phyloP scores from a whole-genome alignment of 768 basidiomycete species.

The Sistotremastrum niveocremeum region DNA sequence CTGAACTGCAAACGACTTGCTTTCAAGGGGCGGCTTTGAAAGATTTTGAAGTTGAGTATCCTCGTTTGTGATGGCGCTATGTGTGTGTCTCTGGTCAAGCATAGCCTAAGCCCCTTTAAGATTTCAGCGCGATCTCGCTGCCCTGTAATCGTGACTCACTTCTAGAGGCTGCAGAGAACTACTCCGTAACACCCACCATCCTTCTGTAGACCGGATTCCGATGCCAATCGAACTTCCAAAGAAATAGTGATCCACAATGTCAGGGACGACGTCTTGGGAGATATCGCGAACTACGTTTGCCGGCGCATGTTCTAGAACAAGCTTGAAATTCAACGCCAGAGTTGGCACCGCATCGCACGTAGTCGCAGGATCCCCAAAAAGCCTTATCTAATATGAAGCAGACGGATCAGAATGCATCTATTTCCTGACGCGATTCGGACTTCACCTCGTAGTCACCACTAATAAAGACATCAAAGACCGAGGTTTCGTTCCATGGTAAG shows the following conservation, averaged over 20 bases:
- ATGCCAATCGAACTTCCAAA: slow-evolving; percentile 63
- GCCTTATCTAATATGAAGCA: slow-evolving; percentile 41
- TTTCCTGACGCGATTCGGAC: too few species aligned
- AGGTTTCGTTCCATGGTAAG: slow-evolving; percentile 30
- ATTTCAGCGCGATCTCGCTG: too few species aligned
- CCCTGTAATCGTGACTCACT: not conserved
- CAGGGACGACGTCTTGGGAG: slow-evolving; percentile 42
- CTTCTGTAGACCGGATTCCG: slow-evolving; percentile 37
- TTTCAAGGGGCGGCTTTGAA: too few species aligned
- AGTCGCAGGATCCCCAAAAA: slow-evolving; percentile 63
- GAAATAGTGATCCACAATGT: slow-evolving; percentile 63
- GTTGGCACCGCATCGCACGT: slow-evolving; percentile 31
- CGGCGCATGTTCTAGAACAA: slow-evolving; percentile 25
- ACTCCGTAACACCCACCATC: slow-evolving; percentile 30
- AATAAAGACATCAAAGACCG: slow-evolving; percentile 54
- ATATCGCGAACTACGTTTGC: slow-evolving; percentile 26
- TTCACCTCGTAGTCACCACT: slow-evolving; percentile 74
- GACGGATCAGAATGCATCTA: not conserved
- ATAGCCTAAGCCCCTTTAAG: too few species aligned
- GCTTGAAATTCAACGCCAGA: slow-evolving; percentile 39
- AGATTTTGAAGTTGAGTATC: slow-evolving; percentile 8
- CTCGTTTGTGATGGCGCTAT: slow-evolving; percentile 55
- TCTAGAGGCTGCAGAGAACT: too few species aligned
- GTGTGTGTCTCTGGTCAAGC: slow-evolving; percentile 11
- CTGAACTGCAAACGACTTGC: too few species aligned